phyloP scores from a whole-genome alignment of 108 stramenopile genomes.

The Skeletonema costatum region DNA sequence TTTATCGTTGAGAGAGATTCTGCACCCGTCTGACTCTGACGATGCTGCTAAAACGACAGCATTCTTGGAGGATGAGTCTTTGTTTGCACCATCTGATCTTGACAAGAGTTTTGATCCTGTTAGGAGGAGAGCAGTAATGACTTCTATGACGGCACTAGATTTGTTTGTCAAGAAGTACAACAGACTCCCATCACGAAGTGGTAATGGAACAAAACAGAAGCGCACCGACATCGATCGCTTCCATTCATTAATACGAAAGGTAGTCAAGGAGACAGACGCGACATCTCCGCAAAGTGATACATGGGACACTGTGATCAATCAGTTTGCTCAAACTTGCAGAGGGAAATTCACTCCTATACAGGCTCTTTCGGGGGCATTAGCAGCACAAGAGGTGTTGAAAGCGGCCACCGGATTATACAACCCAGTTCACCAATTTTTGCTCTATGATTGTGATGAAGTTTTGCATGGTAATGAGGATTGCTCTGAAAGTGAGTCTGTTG shows the following conservation, averaged over 20 bases:
- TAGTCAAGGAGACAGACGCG: constrained; percentile 5
- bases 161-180: constrained; percentile 53
- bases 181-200: constrained; percentile 45
- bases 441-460: constrained; percentile 92
- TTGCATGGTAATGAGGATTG: constrained; percentile 23
- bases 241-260: constrained; percentile 26
- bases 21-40: constrained; percentile 17
- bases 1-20: constrained; percentile 53
- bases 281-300: constrained; percentile 6
- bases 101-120: constrained; percentile 83
- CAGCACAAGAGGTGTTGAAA: constrained; percentile 88
- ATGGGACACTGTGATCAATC: constrained; percentile 19
- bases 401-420: constrained; percentile 84
- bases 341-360: constrained; percentile 85
- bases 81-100: constrained; percentile 85
- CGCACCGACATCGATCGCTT: constrained; percentile 43
- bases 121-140: constrained; percentile 61
- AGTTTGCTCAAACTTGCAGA: constrained; percentile 59
- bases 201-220: constrained; percentile 28
- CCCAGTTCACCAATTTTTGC: constrained; percentile 82
- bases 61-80: constrained; percentile 35
- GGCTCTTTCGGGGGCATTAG: constrained; percentile 78
- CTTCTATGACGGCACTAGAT: constrained; percentile 66
- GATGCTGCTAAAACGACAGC: neutral
- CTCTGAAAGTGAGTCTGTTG: constrained; percentile 2